Percentiles rank a stretch among this genome's conserved stretches.
These are phyloP conservation scores for Cymodocea nodosa DNA, from an alignment of 116 monocot genomes.

Conservation along the genomic window DNA sequence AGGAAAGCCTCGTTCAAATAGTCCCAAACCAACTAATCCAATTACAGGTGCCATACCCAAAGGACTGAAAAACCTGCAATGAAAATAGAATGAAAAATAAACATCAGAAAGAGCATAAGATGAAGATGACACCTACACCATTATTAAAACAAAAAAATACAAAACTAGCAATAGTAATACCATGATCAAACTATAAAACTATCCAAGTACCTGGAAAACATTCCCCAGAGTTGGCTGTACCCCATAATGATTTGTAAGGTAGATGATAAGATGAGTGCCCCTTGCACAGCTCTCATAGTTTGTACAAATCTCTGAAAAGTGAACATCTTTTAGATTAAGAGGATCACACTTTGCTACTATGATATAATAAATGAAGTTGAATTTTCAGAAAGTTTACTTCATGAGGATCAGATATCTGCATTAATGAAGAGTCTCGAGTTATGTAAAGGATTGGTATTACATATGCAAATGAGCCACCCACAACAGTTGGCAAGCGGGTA, in stretches of 20 bases:
- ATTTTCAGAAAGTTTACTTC: slow-evolving; percentile 27
- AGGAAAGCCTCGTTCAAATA: slow-evolving; percentile 74
- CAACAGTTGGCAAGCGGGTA: slow-evolving; percentile 75
- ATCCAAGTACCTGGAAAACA: slow-evolving; percentile 62
- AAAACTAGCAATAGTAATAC: too few relatives aligned
- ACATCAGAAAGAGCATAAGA: not conserved
- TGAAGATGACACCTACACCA: not conserved
- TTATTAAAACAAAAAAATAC: not conserved
- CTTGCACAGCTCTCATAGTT: slow-evolving; percentile 80
- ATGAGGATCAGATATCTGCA: slow-evolving; percentile 52
- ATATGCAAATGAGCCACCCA: slow-evolving; percentile 87
- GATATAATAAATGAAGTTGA: not conserved
- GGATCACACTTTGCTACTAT: not conserved
- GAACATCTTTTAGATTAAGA: not conserved
- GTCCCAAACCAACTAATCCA: slow-evolving; percentile 58
- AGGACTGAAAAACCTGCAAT: slow-evolving; percentile 68
- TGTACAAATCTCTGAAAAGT: slow-evolving; percentile 54
- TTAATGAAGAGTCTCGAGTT: slow-evolving; percentile 53
- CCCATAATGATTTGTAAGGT: slow-evolving; percentile 80
- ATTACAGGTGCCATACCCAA: slow-evolving; percentile 66
- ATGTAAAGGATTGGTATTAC: slow-evolving; percentile 76
- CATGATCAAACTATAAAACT: too few relatives aligned
- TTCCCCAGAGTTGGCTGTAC: slow-evolving; percentile 86
- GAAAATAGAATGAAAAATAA: not conserved
- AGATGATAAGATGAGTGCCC: slow-evolving; percentile 75